Evolutionary conservation across 2,329 filamentous ascomycete species (phyloP).

Genomic region (Trichoderma guizhouense): DNA sequence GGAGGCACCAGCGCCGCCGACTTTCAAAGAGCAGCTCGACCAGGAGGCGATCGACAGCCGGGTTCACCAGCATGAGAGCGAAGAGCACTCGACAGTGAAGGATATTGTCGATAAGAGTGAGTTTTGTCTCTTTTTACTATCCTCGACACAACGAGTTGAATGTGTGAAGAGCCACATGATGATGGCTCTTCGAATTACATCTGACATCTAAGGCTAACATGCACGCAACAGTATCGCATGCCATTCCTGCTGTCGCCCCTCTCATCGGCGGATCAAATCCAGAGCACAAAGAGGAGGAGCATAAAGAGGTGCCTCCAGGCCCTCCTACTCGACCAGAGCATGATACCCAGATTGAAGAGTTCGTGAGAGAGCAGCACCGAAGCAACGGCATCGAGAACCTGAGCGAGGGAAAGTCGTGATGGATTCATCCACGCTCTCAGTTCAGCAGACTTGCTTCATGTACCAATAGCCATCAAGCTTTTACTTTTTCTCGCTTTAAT

Average conservation of each 20-base stretch:
- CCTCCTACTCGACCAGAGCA: conserved; percentile 45
- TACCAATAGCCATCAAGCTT: background rate
- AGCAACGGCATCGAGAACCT: conserved; percentile 31
- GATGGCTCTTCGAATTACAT: background rate
- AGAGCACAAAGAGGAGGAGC: conserved; percentile 22
- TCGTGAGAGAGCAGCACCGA: conserved; percentile 50
- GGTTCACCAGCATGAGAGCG: conserved; percentile 24
- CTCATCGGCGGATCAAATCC: conserved; percentile 38
- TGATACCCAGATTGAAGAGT: conserved; percentile 50
- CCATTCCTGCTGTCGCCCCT: conserved; percentile 42
- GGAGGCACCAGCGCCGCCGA: conserved; percentile 23
- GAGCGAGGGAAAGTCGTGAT: background rate
- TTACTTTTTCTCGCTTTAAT: background rate
- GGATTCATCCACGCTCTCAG: background rate
- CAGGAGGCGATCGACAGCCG: conserved; percentile 31
- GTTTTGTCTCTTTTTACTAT: background rate
- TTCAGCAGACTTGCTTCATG: background rate
- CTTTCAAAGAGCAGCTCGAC: conserved; percentile 46
- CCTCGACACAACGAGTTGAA: background rate
- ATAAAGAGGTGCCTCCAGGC: conserved; percentile 27
- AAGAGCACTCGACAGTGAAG: background rate
- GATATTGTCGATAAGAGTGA: background rate
- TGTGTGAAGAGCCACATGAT: background rate
- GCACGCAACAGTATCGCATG: conserved; percentile 38
- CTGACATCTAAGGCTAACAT: background rate